Conservation (phyloP, 73 alveolate species). For the Paramecium sonneborni region DNA sequence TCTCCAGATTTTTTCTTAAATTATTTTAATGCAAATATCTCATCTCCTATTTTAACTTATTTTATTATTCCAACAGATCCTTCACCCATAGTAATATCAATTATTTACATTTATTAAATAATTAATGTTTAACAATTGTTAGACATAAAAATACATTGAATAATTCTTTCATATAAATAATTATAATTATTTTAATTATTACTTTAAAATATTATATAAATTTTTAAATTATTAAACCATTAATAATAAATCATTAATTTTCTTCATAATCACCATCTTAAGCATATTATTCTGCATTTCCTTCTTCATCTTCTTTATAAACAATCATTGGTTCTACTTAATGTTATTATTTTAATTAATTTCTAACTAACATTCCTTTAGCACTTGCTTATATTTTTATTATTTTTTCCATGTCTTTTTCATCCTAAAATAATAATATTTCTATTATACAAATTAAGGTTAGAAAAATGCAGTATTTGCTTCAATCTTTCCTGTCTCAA, state of each 20-base stretch:
- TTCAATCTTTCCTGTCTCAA: neutral
- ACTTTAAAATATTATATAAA: neutral
- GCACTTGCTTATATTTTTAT: neutral
- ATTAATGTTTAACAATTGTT: too few species aligned
- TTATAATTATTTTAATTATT: too few species aligned
- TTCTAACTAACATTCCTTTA: neutral
- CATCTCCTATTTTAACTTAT: neutral
- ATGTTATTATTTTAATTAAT: neutral
- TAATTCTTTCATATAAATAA: too few species aligned
- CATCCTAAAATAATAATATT: neutral
- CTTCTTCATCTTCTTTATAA: neutral
- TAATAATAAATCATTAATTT: neutral
- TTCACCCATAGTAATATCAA: neutral
- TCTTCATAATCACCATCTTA: neutral
- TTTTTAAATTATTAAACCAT: neutral
- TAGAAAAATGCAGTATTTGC: neutral
- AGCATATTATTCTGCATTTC: neutral
- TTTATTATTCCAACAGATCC: neutral
- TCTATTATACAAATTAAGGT: neutral
- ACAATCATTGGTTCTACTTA: neutral
- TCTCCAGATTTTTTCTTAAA: neutral
- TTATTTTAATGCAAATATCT: neutral
- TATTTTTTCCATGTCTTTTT: neutral
- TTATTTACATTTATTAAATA: too few species aligned
- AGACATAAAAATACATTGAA: too few species aligned